A percentile compares a stretch with the other conserved stretches of the same genome.
phyloP scores from a whole-genome alignment of 2,329 filamentous ascomycete genomes.

The Plenodomus lindquistii region DNA sequence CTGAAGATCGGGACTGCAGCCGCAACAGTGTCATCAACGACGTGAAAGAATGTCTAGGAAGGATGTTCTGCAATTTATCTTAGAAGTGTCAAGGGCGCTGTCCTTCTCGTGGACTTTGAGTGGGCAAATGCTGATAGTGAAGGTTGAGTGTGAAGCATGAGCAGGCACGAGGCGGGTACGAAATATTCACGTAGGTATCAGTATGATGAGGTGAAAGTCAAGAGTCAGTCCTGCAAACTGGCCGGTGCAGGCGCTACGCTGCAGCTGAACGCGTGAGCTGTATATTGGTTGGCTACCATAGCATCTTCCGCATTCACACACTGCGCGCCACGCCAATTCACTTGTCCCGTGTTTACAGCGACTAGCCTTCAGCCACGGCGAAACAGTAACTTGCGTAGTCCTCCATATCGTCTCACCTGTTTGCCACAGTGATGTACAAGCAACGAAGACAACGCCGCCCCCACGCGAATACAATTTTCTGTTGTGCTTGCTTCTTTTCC shows the following conservation, averaged over 20 bases:
- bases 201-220: background rate
- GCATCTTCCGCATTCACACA: background rate
- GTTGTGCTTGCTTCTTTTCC: background rate
- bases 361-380: background rate
- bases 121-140: background rate
- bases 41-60: conserved; percentile 28
- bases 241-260: background rate
- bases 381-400: background rate
- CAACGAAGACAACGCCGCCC: background rate
- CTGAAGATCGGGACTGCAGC: conserved; percentile 27
- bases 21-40: conserved; percentile 26
- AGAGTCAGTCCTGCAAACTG: background rate
- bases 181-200: background rate
- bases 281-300: background rate
- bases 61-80: conserved; percentile 28
- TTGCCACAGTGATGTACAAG: background rate
- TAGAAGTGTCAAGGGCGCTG: conserved; percentile 8
- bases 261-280: background rate
- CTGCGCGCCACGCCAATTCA: background rate
- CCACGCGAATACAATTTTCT: background rate
- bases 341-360: background rate
- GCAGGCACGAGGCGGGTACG: no score
- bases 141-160: background rate
- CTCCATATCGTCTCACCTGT: background rate
- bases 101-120: background rate